Evolutionary conservation across 208 protist species (phyloP), one percentile per base, ranked within the genome.

Genomic region (Kentomonas sorsogonicus): DNA sequence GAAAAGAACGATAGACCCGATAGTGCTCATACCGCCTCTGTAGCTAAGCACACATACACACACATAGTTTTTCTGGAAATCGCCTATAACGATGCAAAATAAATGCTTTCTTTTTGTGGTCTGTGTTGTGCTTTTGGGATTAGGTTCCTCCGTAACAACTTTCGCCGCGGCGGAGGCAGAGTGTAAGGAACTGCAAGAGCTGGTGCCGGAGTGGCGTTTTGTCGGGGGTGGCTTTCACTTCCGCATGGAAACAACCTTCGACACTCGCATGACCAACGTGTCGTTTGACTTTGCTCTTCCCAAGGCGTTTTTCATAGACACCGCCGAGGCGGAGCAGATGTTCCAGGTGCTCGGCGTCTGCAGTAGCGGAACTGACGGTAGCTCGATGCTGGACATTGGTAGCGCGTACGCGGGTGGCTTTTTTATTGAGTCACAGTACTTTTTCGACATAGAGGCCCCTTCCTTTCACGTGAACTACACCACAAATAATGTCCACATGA

Each of bases 371-470:
- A 6, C 16, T 1, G 25, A n/a, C 0, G 40, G 20, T 5, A 31
- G 15, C 7, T 50, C 47, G 26, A 55, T 52, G 2, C 66, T 29
- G 10, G 11, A 2, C 0, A 60, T 55, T 10, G 51, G 53, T 9
- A 50, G 51, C 0, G 11, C 53, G 41, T 20, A 44, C 0, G 77
- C 73, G 16, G 2, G 18, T 1, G 31, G 46, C 18, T 83, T 79
- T 55, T 57, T 51, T 7, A 55, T 92, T 31, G 46, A 48, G 3
- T 83, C 78, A 23, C 48, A 66, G 33, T 67, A 70, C 31, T 65
- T 72, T 26, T 90, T 88, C 56, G 86, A 93, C 47, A 93, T 93
- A 48, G 86, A 93, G 53, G 83, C 80, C 0, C 86, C 86, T 4
- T 72, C 64, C 13, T 93, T 93, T 55, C 69, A 69, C 18, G 67